phyloP scores from a whole-genome alignment of 2,329 filamentous ascomycete genomes.

The Hypoxylon sp. region DNA sequence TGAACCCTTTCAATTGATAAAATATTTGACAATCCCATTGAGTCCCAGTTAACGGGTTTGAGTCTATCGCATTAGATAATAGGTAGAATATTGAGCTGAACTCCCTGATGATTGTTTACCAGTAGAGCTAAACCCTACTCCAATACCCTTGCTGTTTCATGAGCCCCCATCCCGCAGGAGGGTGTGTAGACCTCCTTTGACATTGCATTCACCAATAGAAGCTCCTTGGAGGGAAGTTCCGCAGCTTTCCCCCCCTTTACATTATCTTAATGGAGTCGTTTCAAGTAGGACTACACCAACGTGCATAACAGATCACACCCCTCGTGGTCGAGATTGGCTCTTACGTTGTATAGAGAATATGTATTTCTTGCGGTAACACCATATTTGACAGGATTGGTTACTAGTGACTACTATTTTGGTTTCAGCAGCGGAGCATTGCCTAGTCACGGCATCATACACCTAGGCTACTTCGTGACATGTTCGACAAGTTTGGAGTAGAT shows the following conservation, averaged over 20 bases:
- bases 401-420: constrained; percentile 9
- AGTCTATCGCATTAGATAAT: constrained; percentile 12
- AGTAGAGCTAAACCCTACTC: constrained; percentile 16
- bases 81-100: constrained; percentile 34
- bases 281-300: constrained; percentile 23
- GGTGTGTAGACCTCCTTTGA: constrained; percentile 40
- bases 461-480: constrained; percentile 5
- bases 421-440: constrained; percentile 8
- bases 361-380: constrained; percentile 2
- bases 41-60: constrained; percentile 2
- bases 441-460: constrained; percentile 16
- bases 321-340: constrained; percentile 8
- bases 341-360: constrained; percentile 11
- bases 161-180: constrained; percentile 36
- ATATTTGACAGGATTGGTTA: constrained; percentile 7
- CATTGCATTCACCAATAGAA: constrained; percentile 34
- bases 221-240: constrained; percentile 18
- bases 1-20: constrained; percentile 7
- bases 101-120: constrained; percentile 8
- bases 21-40: constrained; percentile 13
- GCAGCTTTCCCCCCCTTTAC: constrained; percentile 20
- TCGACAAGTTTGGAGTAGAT: constrained; percentile 5
- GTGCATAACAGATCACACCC: constrained; percentile 27
- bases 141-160: constrained; percentile 41
- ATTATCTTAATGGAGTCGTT: constrained; percentile 21